Percentiles rank a stretch among this genome's conserved stretches.
Conservation (phyloP, 306 rosid genomes). For the Luffa acutangula region DNA sequence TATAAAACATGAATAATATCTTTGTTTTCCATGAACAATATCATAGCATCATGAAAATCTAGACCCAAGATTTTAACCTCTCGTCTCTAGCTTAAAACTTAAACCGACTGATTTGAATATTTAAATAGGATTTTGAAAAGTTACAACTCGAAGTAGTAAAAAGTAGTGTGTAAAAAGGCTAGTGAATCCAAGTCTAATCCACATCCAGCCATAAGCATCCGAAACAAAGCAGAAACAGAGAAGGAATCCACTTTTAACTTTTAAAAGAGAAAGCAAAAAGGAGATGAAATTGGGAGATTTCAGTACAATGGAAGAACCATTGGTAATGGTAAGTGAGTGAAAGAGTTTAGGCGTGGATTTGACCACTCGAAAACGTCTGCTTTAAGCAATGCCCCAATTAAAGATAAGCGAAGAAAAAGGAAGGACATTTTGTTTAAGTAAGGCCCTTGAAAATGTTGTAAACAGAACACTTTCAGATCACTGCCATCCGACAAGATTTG, state of each 20-base stretch:
- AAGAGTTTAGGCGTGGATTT: not conserved
- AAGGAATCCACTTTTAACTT: not conserved
- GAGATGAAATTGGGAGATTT: not conserved
- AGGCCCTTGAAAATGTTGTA: not conserved
- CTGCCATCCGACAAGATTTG: slow-evolving; percentile 1
- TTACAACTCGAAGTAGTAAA: not conserved
- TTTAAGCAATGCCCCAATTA: not conserved
- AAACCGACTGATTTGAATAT: not conserved
- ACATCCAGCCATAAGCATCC: not conserved
- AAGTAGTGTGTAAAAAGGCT: not conserved
- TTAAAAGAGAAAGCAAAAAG: not conserved
- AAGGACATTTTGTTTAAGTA: not conserved
- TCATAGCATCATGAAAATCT: too few species aligned
- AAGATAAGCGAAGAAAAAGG: not conserved
- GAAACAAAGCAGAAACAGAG: not conserved
- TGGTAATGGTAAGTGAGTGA: not conserved
- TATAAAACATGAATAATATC: too few species aligned
- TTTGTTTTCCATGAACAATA: too few species aligned
- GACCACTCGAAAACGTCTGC: not conserved
- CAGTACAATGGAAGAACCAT: not conserved
- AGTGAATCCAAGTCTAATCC: not conserved
- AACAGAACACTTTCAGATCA: not conserved
- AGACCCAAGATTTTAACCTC: too few species aligned
- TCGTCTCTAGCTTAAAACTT: not conserved
- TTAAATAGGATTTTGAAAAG: not conserved